Percentiles rank a stretch among this genome's conserved stretches.
Evolutionary conservation across 208 protist genomes (phyloP).

Genomic region (Leishmania turanica): DNA sequence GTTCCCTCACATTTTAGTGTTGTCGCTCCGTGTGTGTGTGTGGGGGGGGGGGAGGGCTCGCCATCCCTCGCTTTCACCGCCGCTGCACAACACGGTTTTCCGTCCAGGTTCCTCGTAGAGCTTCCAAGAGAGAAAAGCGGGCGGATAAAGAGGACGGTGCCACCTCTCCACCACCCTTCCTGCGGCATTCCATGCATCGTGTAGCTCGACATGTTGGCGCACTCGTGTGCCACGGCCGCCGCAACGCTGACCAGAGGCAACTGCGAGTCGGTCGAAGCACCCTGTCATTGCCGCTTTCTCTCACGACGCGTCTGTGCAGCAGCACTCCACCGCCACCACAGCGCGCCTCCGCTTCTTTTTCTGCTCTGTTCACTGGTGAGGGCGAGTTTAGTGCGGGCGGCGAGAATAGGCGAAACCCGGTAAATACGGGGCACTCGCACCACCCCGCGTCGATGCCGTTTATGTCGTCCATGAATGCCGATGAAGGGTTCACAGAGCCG

Average conservation of each 20-base stretch:
- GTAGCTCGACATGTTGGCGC: not conserved
- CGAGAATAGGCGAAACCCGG: not conserved
- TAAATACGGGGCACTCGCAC: not conserved
- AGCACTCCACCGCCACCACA: not conserved
- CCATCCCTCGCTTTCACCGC: too few species aligned
- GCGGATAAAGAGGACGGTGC: not conserved
- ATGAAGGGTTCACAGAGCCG: conserved; percentile 20
- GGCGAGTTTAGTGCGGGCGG: not conserved
- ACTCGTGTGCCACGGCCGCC: not conserved
- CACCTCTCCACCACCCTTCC: not conserved
- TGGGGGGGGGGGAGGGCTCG: not conserved
- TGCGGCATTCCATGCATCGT: not conserved
- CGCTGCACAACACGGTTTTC: not conserved
- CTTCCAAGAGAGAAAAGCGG: not conserved
- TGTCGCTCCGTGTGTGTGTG: not conserved
- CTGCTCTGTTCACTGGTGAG: not conserved
- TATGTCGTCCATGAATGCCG: not conserved
- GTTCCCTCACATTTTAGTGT: not conserved
- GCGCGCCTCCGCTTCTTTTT: too few species aligned
- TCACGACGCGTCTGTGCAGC: not conserved
- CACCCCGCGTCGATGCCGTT: not conserved
- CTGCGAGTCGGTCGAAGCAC: not conserved
- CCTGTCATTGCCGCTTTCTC: not conserved
- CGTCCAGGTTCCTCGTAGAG: not conserved
- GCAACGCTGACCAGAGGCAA: not conserved